Evolutionary conservation across 106 monocot species (phyloP).

Genomic region (Amphibolis antarctica): DNA sequence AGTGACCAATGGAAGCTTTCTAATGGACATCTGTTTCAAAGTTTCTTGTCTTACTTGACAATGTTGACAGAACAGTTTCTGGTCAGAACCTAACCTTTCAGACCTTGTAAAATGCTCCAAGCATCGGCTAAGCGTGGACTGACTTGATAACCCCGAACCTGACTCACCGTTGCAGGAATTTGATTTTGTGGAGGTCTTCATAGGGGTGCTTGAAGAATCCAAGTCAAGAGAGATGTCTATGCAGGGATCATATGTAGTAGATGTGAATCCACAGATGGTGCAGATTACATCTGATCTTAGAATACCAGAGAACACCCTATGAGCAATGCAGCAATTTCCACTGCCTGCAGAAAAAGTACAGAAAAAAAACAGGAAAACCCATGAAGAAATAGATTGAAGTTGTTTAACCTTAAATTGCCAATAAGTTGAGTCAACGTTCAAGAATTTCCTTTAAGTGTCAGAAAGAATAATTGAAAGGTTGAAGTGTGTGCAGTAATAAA

Average conservation of each 20-base stretch:
- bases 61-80: slow-evolving; percentile 74
- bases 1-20: slow-evolving; percentile 69
- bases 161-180: slow-evolving; percentile 28
- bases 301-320: slow-evolving; percentile 78
- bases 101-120: slow-evolving; percentile 77
- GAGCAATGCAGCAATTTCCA: slow-evolving; percentile 93
- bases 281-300: slow-evolving; percentile 95
- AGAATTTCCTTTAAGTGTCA: too few relatives aligned
- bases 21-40: slow-evolving; percentile 89
- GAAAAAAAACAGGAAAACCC: neutral
- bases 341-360: slow-evolving; percentile 18
- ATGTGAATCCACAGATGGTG: slow-evolving; percentile 81
- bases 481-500: too few relatives aligned
- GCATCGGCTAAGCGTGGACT: slow-evolving; percentile 64
- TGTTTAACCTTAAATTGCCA: neutral
- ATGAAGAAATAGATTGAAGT: neutral
- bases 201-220: slow-evolving; percentile 24
- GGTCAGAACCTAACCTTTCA: slow-evolving; percentile 72
- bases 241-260: slow-evolving; percentile 90
- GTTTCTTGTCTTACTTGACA: slow-evolving; percentile 88
- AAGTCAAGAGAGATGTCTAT: slow-evolving; percentile 85
- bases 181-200: slow-evolving; percentile 13
- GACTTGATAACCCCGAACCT: slow-evolving; percentile 11
- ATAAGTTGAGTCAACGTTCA: too few relatives aligned
- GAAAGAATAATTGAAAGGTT: too few relatives aligned